Conservation (phyloP, 345 rosid genomes). For the Trapa bicornis region DNA sequence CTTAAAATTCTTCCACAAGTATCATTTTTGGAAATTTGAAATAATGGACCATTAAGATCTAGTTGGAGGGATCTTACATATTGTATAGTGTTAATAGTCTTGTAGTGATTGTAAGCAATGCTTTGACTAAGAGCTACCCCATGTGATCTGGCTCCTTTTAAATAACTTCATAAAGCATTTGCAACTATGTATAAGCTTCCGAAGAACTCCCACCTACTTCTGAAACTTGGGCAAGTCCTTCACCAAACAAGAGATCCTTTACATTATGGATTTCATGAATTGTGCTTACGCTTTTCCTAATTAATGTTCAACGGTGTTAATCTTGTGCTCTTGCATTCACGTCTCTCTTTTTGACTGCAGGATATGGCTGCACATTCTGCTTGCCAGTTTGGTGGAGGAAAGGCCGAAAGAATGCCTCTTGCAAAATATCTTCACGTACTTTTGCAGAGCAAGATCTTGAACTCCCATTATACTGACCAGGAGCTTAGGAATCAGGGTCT, state of each 20-base stretch:
- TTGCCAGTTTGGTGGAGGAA: constrained; percentile 95
- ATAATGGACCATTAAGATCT: too few relatives aligned
- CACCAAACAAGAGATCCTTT: too few relatives aligned
- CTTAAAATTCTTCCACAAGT: too few relatives aligned
- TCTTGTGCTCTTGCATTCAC: background rate
- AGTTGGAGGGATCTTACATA: too few relatives aligned
- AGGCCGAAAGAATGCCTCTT: constrained; percentile 76
- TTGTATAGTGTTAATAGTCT: too few relatives aligned
- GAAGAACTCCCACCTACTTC: too few relatives aligned
- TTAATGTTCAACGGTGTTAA: background rate
- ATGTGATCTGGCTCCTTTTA: background rate
- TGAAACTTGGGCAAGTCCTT: too few relatives aligned
- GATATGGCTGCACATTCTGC: constrained; percentile 99
- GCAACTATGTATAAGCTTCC: too few relatives aligned
- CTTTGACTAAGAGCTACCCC: background rate
- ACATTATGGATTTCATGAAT: background rate
- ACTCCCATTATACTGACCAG: constrained; percentile 69
- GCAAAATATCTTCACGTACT: constrained; percentile 79
- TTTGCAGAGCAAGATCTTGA: constrained; percentile 91
- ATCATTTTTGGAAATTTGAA: too few relatives aligned
- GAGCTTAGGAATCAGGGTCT: constrained; percentile 88
- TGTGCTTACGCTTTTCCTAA: background rate
- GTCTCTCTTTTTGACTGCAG: constrained; percentile 14
- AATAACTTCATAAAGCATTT: background rate
- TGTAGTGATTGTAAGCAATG: too few relatives aligned